Percentiles rank a stretch among this genome's conserved stretches.
Conservation (phyloP, 768 basidiomycete genomes). For the Chalciporus sphaerocephalus region DNA sequence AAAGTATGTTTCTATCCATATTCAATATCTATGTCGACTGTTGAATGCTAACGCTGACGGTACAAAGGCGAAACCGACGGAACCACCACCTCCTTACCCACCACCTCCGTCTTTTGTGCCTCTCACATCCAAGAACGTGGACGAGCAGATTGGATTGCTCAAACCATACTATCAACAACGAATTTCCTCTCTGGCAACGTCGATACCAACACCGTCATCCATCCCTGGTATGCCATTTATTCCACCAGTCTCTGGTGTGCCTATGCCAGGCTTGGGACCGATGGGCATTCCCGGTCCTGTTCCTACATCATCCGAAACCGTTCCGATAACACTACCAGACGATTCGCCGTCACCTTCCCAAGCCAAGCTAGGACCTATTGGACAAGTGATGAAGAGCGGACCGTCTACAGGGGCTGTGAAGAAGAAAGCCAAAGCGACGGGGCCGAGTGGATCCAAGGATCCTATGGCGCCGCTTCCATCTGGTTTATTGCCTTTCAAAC, state of each 20-base stretch:
- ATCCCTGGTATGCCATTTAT: slow-evolving; percentile 16
- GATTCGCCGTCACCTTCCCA: slow-evolving; percentile 56
- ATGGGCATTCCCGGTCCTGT: not conserved
- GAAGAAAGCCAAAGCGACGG: slow-evolving; percentile 47
- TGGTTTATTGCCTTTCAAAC: slow-evolving; percentile 17
- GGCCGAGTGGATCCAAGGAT: slow-evolving; percentile 18
- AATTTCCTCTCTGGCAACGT: slow-evolving; percentile 41
- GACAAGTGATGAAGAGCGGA: slow-evolving; percentile 61
- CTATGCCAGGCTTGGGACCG: not conserved
- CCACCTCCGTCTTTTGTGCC: slow-evolving; percentile 79
- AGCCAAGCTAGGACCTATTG: slow-evolving; percentile 73
- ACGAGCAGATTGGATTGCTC: slow-evolving; percentile 82
- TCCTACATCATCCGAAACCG: slow-evolving; percentile 11
- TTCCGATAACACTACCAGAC: slow-evolving; percentile 50
- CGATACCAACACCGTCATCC: slow-evolving; percentile 17
- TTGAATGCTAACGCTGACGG: not conserved
- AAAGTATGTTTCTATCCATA: slow-evolving; percentile 42
- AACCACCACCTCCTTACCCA: slow-evolving; percentile 80
- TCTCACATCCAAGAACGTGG: slow-evolving; percentile 59
- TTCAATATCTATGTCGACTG: not conserved
- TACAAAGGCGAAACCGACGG: slow-evolving; percentile 51
- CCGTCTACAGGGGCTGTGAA: slow-evolving; percentile 47
- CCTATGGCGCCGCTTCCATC: slow-evolving; percentile 17
- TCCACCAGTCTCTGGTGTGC: slow-evolving; percentile 8
- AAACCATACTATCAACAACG: slow-evolving; percentile 66